Conservation (phyloP, 2,329 filamentous ascomycete species). For the Amauroascus verrucosus region DNA sequence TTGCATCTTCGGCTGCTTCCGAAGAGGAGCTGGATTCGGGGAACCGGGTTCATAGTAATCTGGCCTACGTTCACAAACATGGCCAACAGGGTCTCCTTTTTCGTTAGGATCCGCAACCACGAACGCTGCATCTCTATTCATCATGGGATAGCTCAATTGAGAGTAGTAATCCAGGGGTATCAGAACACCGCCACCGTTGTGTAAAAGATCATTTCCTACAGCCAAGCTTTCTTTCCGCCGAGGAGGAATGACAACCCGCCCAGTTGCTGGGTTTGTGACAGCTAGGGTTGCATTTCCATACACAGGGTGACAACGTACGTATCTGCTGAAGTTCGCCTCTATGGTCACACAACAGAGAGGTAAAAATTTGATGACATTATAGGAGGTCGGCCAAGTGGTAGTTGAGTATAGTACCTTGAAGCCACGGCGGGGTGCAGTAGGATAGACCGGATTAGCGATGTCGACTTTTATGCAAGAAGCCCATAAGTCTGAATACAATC, state of each 20-base stretch:
- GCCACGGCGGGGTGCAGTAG: background rate
- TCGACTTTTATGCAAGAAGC: constrained; percentile 25
- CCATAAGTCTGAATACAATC: constrained; percentile 28
- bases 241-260: background rate
- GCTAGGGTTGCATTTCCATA: background rate
- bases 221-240: constrained; percentile 1
- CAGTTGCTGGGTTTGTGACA: background rate
- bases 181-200: background rate
- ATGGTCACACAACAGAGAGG: constrained; percentile 6
- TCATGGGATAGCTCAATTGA: background rate
- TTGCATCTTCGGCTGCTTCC: background rate
- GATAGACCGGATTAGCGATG: constrained; percentile 13
- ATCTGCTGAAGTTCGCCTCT: background rate
- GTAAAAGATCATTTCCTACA: background rate
- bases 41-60: background rate
- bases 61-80: background rate
- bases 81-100: background rate
- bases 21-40: background rate
- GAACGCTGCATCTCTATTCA: background rate
- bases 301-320: background rate
- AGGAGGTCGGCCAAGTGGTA: constrained; percentile 1
- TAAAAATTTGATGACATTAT: constrained; percentile 3
- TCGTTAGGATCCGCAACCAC: background rate
- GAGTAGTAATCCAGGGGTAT: background rate
- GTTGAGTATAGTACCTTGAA: background rate